Base-by-base conservation (phyloP, 2,329 filamentous ascomycete genomes). In the Hypoxylon sp. region DNA sequence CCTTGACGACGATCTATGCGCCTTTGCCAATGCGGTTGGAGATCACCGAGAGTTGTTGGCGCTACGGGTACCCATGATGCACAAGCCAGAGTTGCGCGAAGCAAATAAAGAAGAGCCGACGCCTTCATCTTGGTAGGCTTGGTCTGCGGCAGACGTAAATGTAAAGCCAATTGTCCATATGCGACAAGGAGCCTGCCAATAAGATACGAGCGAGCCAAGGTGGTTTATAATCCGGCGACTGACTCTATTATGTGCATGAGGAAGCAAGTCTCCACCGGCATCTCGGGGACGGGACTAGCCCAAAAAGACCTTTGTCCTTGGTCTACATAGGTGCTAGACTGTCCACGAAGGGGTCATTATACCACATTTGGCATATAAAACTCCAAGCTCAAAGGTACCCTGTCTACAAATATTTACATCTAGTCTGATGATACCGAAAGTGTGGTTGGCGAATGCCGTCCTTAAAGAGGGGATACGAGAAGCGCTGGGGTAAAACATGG, bases 61-160 rank as follows among this genome's bases (percentile, higher is more conserved):
- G 48, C 11, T n/a, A 45, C 18, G 11, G 62, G 62, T 9, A 71
- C 52, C 56, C 67, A 70, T 14, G 69, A 70, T 14, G 71, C 65
- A 36, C 52, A 70, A 6, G 63, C 51, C 8, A 67, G 42, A 12
- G 58, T 55, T 9, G 65, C 61, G 40, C 65, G 49, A 12, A 72
- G 61, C 60, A 55, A 70, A 45, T 26, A 58, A 26, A 71, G 22
- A 28, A 55, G 16, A 36, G 22, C 45, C 20, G 53, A 55, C n/a
- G 38, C 11, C 64, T 61, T 73, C 70, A 70, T 72, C 16, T 61
- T 65, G 53, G 46, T 33, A 4, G 9, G 42, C 8, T 65, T 46
- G 2, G n/a, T 51, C 53, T 44, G 57, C 49, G n/a, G 40, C 36
- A 49, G 50, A 44, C n/a, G 20, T n/a, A n/a, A n/a, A n/a, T n/a